Evolutionary conservation across 2,329 filamentous ascomycete species (phyloP).

Genomic region (Tolypocladium album): DNA sequence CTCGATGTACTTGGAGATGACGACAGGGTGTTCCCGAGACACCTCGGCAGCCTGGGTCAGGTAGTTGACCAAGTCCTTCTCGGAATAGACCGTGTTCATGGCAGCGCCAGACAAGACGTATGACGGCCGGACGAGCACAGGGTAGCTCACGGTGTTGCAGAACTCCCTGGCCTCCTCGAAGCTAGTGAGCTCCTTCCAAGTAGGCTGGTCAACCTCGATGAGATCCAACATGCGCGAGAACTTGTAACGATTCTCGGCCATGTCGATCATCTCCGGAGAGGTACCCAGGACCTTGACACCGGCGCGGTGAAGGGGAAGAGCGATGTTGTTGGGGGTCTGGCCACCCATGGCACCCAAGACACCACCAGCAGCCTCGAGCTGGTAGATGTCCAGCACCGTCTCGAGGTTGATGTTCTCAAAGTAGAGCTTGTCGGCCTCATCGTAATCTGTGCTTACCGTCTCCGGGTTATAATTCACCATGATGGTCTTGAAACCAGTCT

Average conservation of each 20-base stretch:
- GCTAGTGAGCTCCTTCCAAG: conserved; percentile 96
- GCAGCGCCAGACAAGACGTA: conserved; percentile 95
- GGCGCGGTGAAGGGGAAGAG: conserved; percentile 74
- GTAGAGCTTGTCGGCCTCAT: conserved; percentile 88
- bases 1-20: conserved; percentile 99
- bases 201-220: conserved; percentile 90
- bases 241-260: conserved; percentile 94
- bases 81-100: conserved; percentile 98
- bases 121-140: conserved; percentile 87
- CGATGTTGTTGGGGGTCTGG: conserved; percentile 96
- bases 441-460: conserved; percentile 82
- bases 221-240: conserved; percentile 96
- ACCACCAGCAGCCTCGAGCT: conserved; percentile 71
- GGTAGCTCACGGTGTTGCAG: conserved; percentile 81
- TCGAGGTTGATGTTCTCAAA: conserved; percentile 94
- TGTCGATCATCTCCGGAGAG: conserved; percentile 98
- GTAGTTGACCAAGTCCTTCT: conserved; percentile 82
- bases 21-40: conserved; percentile 89
- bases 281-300: conserved; percentile 92
- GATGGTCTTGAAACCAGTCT: conserved; percentile 80
- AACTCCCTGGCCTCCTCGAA: conserved; percentile 83
- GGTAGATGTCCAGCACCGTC: conserved; percentile 86
- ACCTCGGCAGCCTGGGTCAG: conserved; percentile 86
- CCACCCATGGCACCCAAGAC: conserved; percentile 94
- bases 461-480: conserved; percentile 96